These are phyloP conservation scores for Tuber calosporum DNA, from an alignment of 495 filamentous ascomycete species.

Conservation along the genomic window DNA sequence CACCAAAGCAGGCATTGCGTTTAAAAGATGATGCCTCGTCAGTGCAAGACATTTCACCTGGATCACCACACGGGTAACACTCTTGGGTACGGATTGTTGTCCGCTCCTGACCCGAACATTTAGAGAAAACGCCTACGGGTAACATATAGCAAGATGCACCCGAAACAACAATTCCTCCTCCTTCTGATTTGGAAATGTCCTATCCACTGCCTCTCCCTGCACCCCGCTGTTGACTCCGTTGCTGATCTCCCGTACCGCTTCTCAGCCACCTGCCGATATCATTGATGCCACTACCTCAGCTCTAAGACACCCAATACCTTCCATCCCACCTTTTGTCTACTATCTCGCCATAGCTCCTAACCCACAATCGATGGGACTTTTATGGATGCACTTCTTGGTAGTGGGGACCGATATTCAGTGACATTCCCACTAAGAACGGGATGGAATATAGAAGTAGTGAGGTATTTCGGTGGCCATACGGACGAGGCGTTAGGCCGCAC, in stretches of 20 bases:
- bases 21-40: no score
- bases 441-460: conserved; percentile 19
- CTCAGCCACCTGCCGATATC: conserved; percentile 12
- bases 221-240: background rate
- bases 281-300: conserved; percentile 23
- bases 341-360: background rate
- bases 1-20: no score
- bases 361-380: conserved; percentile 11
- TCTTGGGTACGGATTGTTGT: no score
- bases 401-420: conserved; percentile 14
- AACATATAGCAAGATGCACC: no score
- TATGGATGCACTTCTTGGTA: conserved; percentile 21
- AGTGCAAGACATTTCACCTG: no score
- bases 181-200: conserved; percentile 4
- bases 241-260: conserved; percentile 14
- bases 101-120: no score
- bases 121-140: no score
- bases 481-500: background rate
- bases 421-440: conserved; percentile 24
- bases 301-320: conserved; percentile 20
- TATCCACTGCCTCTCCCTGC: no score
- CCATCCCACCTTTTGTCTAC: conserved; percentile 20
- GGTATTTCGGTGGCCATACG: conserved; percentile 15
- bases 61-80: no score
- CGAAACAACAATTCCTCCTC: background rate